A percentile compares a stretch with the other conserved stretches of the same genome.
These are phyloP conservation scores for Paecilomyces sp. DNA, from an alignment of 2,329 filamentous ascomycete species.

Conservation along the genomic window DNA sequence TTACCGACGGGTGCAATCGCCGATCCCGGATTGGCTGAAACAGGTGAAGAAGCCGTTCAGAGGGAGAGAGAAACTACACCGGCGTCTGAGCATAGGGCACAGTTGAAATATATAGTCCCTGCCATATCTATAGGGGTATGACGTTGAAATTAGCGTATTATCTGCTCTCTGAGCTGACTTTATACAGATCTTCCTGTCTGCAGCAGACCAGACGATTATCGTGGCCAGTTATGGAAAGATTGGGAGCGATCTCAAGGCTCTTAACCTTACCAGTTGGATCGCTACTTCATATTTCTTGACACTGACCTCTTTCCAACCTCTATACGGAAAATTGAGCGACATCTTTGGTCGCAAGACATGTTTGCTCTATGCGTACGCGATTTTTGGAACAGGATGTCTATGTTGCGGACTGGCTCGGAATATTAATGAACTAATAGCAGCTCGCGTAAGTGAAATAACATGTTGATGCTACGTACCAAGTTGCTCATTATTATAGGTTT, in stretches of 20 bases:
- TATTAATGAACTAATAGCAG: conserved; percentile 60
- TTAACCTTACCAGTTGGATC: conserved; percentile 71
- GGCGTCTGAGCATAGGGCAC: conserved; percentile 42
- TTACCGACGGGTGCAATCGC: conserved; percentile 17
- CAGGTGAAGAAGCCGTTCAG: conserved; percentile 5
- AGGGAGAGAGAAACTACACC: conserved; percentile 34
- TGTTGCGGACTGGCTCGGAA: conserved; percentile 55
- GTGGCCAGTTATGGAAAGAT: conserved; percentile 73
- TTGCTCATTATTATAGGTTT: conserved; percentile 27
- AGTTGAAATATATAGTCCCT: conserved; percentile 53
- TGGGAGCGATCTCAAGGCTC: conserved; percentile 64
- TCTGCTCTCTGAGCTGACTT: not conserved
- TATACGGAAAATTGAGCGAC: conserved; percentile 65
- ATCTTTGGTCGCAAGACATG: conserved; percentile 64
- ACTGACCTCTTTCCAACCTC: conserved; percentile 65
- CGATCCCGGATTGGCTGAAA: conserved; percentile 15
- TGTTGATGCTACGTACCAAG: too few relatives aligned
- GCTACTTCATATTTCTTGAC: conserved; percentile 66
- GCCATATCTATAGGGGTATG: conserved; percentile 56
- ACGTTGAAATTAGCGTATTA: conserved; percentile 9
- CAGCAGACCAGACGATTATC: conserved; percentile 69
- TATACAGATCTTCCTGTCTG: conserved; percentile 61
- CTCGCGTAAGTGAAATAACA: conserved; percentile 41
- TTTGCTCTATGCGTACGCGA: conserved; percentile 55
- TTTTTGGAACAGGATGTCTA: conserved; percentile 60